Base-by-base conservation (phyloP, 164 flowering plant genomes). In the Vitis amurensis region DNA sequence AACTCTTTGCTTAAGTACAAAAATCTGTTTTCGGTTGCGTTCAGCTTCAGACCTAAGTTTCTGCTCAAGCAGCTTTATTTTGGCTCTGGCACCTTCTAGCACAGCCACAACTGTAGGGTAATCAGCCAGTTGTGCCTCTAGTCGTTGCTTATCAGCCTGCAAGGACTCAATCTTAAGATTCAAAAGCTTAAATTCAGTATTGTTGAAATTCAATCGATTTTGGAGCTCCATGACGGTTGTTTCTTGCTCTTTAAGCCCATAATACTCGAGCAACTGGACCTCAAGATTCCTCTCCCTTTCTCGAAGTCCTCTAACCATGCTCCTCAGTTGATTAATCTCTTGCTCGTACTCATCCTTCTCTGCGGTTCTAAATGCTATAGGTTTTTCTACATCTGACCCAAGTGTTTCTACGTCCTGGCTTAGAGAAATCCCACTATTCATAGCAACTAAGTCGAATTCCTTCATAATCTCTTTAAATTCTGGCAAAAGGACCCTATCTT, bases 181-280 rank as follows among this genome's bases (percentile, higher is more conserved):
- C 60, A 90, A 82, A 57, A 93, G 80, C 76, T 89, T 90, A 30
- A 86, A 79, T 76, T 93, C 99, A 89, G 86, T 81, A 19, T 76
- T 77, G 71, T 80, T 87, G 4, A 88, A 50, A 78, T 86, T 89
- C 59, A 95, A 69, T 9, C 89, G 85, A 68, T 88, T 95, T 48
- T 88, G 88, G 16, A 93, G 89, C 79, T 95, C 99, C 82, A 82
- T 79, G n/a, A 87, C 81, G 9, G 87, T 80, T 13, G 79, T 75
- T 76, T 93, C 90, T 74, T 91, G 94, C 75, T 91, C 98, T 72
- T 90, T 88, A 17, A 93, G 88, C 59, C 98, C 98, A 77, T 88
- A 88, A 76, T 88, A 92, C 82, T 95, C 98, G 0, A 95, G 86
- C 78, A 95, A 66, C 51, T 90, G 91, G 9, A 78, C 71, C 82